Evolutionary conservation across 140 eudicot genomes (phyloP).

Genomic region (Cichorium intybus): DNA sequence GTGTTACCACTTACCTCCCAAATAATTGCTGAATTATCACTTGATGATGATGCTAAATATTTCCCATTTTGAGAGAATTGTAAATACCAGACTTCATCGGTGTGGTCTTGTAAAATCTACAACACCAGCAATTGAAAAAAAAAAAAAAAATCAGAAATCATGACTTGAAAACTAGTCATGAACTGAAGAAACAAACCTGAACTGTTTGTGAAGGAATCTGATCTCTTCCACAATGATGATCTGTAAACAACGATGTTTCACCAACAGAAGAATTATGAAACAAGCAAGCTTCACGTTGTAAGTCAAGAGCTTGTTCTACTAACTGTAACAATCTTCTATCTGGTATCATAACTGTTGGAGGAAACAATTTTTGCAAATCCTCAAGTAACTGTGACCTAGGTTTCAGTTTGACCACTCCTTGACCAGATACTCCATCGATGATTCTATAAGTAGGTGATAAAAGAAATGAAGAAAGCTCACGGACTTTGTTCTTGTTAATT

Average conservation of each 20-base stretch:
- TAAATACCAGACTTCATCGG: slow-evolving; percentile 80
- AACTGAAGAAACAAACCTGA: slow-evolving; percentile 32
- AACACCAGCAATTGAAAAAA: slow-evolving; percentile 20
- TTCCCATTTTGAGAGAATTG: slow-evolving; percentile 73
- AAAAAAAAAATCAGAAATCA: background rate
- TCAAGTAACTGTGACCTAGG: slow-evolving; percentile 50
- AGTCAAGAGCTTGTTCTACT: slow-evolving; percentile 68
- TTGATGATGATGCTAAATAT: slow-evolving; percentile 75
- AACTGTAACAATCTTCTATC: slow-evolving; percentile 54
- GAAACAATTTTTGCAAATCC: slow-evolving; percentile 56
- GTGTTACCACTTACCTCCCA: slow-evolving; percentile 63
- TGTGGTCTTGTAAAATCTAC: slow-evolving; percentile 62
- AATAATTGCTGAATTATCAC: slow-evolving; percentile 57
- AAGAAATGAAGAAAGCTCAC: slow-evolving; percentile 53
- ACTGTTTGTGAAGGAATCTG: slow-evolving; percentile 61
- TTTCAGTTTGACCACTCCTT: slow-evolving; percentile 24
- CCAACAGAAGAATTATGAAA: slow-evolving; percentile 60
- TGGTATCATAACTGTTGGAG: slow-evolving; percentile 67
- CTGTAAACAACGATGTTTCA: slow-evolving; percentile 53
- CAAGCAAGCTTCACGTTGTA: slow-evolving; percentile 58
- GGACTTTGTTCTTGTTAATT: slow-evolving; percentile 45
- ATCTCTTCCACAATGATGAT: slow-evolving; percentile 70
- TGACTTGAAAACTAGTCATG: background rate
- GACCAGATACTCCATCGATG: slow-evolving; percentile 32
- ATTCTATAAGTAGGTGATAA: slow-evolving; percentile 33